These are phyloP conservation scores for Calycina marina DNA, from an alignment of 2,329 filamentous ascomycete genomes.

Conservation along the genomic window DNA sequence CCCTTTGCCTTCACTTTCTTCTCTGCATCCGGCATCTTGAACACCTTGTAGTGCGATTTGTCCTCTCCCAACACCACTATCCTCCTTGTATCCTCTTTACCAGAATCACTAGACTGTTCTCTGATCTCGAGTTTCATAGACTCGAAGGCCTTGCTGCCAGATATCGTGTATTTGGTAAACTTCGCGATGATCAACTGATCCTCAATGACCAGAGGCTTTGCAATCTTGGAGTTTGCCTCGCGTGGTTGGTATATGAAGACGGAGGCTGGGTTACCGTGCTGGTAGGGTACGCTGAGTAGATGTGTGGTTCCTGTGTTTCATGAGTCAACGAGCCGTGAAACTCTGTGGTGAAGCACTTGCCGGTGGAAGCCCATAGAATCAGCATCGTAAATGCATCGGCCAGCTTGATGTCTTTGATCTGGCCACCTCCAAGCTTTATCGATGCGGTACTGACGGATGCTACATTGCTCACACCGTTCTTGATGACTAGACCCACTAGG, in stretches of 20 bases:
- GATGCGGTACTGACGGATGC: conserved; percentile 9
- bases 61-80: conserved; percentile 17
- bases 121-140: conserved; percentile 16
- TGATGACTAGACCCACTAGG: conserved; percentile 14
- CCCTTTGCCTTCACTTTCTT: background rate
- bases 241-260: conserved; percentile 7
- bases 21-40: conserved; percentile 7
- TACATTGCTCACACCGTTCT: conserved; percentile 20
- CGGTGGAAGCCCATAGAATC: conserved; percentile 13
- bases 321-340: conserved; percentile 1
- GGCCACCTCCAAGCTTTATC: conserved; percentile 18
- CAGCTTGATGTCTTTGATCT: conserved; percentile 21
- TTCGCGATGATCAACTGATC: conserved; percentile 10
- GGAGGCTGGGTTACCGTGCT: background rate
- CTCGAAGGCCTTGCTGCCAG: conserved; percentile 9
- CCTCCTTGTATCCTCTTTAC: conserved; percentile 9
- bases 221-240: conserved; percentile 1
- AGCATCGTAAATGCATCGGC: conserved; percentile 16
- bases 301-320: conserved; percentile 8
- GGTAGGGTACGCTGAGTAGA: conserved; percentile 16
- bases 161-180: conserved; percentile 10
- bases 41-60: conserved; percentile 17
- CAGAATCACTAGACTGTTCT: conserved; percentile 2
- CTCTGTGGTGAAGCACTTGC: no score
- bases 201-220: conserved; percentile 5